Percentiles rank a stretch among this genome's conserved stretches.
Conservation (phyloP, 805 yeast species). For the Saccharomycopsis javanensis region DNA sequence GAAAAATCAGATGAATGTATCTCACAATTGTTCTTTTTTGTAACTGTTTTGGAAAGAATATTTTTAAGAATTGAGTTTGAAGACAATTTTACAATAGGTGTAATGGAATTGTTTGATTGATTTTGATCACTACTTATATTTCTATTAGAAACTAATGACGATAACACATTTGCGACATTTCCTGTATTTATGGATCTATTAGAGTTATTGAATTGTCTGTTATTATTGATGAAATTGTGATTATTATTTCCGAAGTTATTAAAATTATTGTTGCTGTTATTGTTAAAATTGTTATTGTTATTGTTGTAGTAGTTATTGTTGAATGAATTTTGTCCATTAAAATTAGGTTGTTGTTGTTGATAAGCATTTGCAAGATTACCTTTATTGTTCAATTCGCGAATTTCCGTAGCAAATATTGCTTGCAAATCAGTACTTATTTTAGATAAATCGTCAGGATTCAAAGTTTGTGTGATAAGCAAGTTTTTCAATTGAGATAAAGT, state of each 20-base stretch:
- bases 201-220: not conserved
- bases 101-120: not conserved
- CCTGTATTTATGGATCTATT: slow-evolving; percentile 1
- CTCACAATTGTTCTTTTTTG: not conserved
- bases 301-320: not conserved
- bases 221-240: not conserved
- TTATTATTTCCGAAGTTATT: not conserved
- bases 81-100: slow-evolving; percentile 15
- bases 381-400: not conserved
- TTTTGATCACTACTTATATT: not conserved
- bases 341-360: not conserved
- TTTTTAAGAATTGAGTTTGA: slow-evolving; percentile 15
- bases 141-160: not conserved
- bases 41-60: slow-evolving; percentile 11
- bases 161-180: not conserved
- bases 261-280: not conserved
- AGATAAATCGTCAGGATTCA: slow-evolving; percentile 29
- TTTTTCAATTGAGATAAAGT: slow-evolving; percentile 12
- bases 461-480: slow-evolving; percentile 24
- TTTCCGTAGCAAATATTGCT: slow-evolving; percentile 31
- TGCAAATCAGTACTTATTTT: slow-evolving; percentile 32
- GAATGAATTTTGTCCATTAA: not conserved
- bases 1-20: slow-evolving; percentile 5
- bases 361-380: not conserved
- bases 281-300: not conserved